Evolutionary conservation across 148 eudicot genomes (phyloP).

Genomic region (Polygonum aviculare): DNA sequence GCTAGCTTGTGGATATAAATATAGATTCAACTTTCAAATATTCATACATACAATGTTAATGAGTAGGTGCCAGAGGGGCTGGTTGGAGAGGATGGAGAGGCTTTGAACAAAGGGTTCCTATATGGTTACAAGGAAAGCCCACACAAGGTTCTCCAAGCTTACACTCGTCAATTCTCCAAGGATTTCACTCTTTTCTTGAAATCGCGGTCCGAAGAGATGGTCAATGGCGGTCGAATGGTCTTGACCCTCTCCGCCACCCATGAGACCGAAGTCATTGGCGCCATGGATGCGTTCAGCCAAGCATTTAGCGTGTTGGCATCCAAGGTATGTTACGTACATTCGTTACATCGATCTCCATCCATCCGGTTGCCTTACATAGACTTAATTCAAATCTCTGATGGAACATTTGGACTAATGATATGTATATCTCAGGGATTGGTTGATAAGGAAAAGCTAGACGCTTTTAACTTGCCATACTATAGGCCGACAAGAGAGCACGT

Average conservation of each 20-base stretch:
- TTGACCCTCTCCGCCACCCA: neutral
- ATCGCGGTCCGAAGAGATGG: slow-evolving; percentile 12
- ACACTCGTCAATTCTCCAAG: neutral
- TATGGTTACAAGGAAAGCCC: slow-evolving; percentile 2
- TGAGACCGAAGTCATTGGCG: neutral
- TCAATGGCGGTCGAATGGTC: slow-evolving; percentile 5
- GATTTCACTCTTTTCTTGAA: slow-evolving; percentile 1
- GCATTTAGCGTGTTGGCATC: neutral
- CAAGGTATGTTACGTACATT: neutral
- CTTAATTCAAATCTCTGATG: too few species aligned
- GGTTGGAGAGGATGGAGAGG: neutral
- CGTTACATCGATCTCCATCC: too few species aligned
- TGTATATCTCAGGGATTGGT: neutral
- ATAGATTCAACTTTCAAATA: too few species aligned
- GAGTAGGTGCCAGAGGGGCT: neutral
- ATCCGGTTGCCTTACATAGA: too few species aligned
- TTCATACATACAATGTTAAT: neutral
- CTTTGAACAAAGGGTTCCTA: slow-evolving; percentile 10
- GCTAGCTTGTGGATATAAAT: too few species aligned
- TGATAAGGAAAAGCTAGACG: neutral
- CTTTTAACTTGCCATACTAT: neutral
- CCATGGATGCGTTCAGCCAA: neutral
- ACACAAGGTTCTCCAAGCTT: neutral
- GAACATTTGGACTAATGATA: too few species aligned
- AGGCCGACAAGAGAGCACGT: neutral